Conservation (phyloP, 2,329 filamentous ascomycete genomes). For the Cryphonectria radicalis region DNA sequence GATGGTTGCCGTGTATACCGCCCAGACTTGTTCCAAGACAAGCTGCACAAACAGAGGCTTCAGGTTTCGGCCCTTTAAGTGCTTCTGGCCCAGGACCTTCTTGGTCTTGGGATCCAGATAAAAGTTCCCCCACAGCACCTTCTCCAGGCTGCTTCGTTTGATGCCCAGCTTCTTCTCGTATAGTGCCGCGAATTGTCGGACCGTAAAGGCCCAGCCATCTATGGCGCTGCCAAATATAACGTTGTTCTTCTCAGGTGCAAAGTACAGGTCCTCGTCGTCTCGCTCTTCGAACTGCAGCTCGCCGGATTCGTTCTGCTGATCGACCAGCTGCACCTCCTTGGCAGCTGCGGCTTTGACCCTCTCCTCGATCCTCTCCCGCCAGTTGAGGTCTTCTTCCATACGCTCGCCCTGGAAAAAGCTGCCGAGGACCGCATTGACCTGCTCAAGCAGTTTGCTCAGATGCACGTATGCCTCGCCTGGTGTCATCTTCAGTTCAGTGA, state of each 20-base stretch:
- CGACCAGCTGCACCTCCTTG: slow-evolving; percentile 56
- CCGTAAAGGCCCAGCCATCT: slow-evolving; percentile 98
- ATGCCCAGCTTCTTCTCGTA: slow-evolving; percentile 98
- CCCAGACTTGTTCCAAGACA: slow-evolving; percentile 95
- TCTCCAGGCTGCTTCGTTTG: slow-evolving; percentile 85
- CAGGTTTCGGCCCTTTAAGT: slow-evolving; percentile 86
- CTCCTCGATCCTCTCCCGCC: slow-evolving; percentile 92
- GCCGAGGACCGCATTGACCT: slow-evolving; percentile 95
- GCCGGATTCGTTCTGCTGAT: slow-evolving; percentile 57
- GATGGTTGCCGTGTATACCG: slow-evolving; percentile 87
- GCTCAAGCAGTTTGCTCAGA: slow-evolving; percentile 85
- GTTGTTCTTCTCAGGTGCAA: slow-evolving; percentile 97
- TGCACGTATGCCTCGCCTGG: slow-evolving; percentile 88
- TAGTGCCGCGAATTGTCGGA: slow-evolving; percentile 87
- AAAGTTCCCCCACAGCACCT: slow-evolving; percentile 94
- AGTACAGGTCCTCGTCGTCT: slow-evolving; percentile 97
- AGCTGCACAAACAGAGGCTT: slow-evolving; percentile 98
- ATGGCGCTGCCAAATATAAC: slow-evolving; percentile 98
- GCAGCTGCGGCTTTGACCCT: slow-evolving; percentile 72
- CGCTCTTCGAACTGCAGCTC: slow-evolving; percentile 81
- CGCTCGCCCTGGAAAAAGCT: slow-evolving; percentile 97
- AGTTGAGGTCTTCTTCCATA: slow-evolving; percentile 97
- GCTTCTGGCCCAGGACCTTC: slow-evolving; percentile 85
- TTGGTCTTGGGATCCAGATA: slow-evolving; percentile 98
- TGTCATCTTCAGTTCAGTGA: slow-evolving; percentile 94